Conservation (phyloP, 257 asterid species). For the Fraxinus americana region DNA sequence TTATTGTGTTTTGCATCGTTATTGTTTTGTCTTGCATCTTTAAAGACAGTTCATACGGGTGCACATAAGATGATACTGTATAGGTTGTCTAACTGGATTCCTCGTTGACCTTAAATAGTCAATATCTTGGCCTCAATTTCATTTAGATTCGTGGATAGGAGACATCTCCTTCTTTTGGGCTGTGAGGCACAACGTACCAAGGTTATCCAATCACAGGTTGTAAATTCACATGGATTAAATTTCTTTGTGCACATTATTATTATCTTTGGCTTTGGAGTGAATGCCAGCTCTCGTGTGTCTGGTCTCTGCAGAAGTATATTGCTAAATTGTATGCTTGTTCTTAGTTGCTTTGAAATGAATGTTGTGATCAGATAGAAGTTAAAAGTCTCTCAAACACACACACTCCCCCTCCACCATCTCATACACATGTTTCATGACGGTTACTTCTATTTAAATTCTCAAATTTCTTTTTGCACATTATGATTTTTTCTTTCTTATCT, state of each 20-base stretch:
- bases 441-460: neutral
- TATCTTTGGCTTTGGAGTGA: too few relatives aligned
- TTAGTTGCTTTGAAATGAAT: too few relatives aligned
- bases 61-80: neutral
- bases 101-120: neutral
- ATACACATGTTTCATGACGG: neutral
- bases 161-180: neutral
- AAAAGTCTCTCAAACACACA: too few relatives aligned
- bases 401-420: neutral
- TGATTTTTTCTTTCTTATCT: slow-evolving; percentile 14
- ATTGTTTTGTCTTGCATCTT: neutral
- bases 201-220: slow-evolving; percentile 4
- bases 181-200: neutral
- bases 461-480: neutral
- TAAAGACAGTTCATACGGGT: neutral
- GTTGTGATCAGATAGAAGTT: too few relatives aligned
- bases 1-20: neutral
- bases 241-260: neutral
- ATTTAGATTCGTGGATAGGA: neutral
- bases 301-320: too few relatives aligned
- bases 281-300: too few relatives aligned
- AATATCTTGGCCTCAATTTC: neutral
- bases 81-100: neutral
- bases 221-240: slow-evolving; percentile 5
- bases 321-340: too few relatives aligned